Evolutionary conservation across 306 rosid species (phyloP).

Genomic region (Trichosanthes truncata): DNA sequence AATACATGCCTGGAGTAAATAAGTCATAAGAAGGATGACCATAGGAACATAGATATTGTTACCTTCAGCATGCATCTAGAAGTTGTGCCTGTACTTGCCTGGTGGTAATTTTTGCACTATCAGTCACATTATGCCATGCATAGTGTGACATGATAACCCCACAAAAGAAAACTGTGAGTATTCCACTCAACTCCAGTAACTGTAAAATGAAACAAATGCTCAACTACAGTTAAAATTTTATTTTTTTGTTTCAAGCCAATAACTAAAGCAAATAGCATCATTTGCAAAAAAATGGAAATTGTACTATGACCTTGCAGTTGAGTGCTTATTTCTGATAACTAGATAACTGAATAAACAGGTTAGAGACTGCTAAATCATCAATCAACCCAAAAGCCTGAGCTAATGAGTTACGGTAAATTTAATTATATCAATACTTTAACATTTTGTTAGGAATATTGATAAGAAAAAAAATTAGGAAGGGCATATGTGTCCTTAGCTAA

Average conservation of each 20-base stretch:
- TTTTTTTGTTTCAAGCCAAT: neutral
- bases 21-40: conserved; percentile 8
- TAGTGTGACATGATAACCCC: conserved; percentile 88
- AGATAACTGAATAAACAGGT: neutral
- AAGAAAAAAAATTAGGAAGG: neutral
- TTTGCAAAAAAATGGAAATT: neutral
- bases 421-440: too few species aligned
- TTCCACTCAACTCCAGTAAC: conserved; percentile 78
- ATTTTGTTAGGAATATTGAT: too few species aligned
- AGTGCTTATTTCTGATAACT: neutral
- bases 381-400: too few species aligned
- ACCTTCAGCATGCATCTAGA: neutral
- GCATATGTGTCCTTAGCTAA: neutral
- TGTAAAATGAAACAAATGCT: conserved; percentile 18
- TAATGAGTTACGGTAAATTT: too few species aligned
- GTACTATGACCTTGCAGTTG: neutral
- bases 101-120: conserved; percentile 65
- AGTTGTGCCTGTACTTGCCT: conserved; percentile 33
- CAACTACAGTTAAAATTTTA: neutral
- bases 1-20: conserved; percentile 57
- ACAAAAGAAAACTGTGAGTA: conserved; percentile 92
- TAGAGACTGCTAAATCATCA: neutral
- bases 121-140: conserved; percentile 75
- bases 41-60: neutral
- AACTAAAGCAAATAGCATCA: neutral